phyloP scores from a whole-genome alignment of 495 filamentous ascomycete species.

The Immersiella caudata region DNA sequence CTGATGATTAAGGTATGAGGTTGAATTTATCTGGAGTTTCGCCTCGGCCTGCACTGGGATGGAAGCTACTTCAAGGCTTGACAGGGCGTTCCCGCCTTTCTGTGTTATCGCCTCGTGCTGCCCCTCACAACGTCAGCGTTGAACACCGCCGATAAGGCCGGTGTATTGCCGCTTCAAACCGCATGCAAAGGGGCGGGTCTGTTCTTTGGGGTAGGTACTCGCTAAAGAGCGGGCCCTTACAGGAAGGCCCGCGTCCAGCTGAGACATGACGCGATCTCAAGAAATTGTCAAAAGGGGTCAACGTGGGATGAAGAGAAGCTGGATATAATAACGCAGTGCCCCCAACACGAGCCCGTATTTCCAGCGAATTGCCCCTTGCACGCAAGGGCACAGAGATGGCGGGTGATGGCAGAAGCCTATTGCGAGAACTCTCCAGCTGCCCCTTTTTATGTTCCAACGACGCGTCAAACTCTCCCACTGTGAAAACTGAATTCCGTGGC shows the following conservation, averaged over 20 bases:
- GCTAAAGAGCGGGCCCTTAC: neutral
- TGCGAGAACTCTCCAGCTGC: neutral
- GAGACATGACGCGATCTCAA: neutral
- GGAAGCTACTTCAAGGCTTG: neutral
- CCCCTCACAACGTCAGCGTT: slow-evolving; percentile 6
- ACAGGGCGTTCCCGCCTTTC: neutral
- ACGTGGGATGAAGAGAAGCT: neutral
- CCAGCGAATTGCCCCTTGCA: neutral
- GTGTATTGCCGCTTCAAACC: slow-evolving; percentile 14
- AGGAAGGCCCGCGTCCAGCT: neutral
- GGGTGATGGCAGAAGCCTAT: neutral
- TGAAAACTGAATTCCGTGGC: no score
- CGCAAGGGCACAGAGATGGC: no score
- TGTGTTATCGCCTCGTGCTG: slow-evolving; percentile 1
- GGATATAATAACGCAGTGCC: neutral
- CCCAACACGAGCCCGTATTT: neutral
- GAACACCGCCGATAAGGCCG: slow-evolving; percentile 2
- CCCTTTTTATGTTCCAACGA: no score
- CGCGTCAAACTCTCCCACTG: no score
- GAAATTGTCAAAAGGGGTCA: neutral
- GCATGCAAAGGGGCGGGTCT: neutral
- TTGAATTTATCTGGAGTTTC: neutral
- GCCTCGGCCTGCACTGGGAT: neutral
- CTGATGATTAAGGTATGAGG: neutral
- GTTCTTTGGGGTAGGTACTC: neutral